phyloP scores from a whole-genome alignment of 1,139 yeast genomes.

The Lodderomyces elongisporus region DNA sequence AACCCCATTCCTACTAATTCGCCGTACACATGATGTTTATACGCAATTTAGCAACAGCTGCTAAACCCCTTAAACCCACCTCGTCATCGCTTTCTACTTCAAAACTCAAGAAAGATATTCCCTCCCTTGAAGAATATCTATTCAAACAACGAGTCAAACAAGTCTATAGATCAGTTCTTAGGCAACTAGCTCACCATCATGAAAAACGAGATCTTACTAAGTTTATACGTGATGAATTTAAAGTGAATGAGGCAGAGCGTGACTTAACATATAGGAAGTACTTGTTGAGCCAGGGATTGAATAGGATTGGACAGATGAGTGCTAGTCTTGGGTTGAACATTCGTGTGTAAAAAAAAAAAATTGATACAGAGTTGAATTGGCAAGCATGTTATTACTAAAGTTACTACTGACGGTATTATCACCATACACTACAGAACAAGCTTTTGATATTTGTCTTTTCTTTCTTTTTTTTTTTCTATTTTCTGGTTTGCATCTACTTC shows the following conservation, averaged over 20 bases:
- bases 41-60: too few relatives aligned
- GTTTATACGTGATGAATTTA: conserved; percentile 34
- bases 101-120: conserved; percentile 12
- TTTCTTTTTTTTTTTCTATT: too few relatives aligned
- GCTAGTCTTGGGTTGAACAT: conserved; percentile 19
- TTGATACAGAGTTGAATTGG: too few relatives aligned
- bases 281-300: conserved; percentile 32
- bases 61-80: too few relatives aligned
- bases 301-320: conserved; percentile 24
- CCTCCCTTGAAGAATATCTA: conserved; percentile 39
- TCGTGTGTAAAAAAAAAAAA: conserved; percentile 1
- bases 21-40: too few relatives aligned
- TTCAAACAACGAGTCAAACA: conserved; percentile 31
- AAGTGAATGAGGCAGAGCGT: conserved; percentile 19
- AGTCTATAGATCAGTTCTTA: conserved; percentile 30
- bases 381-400: too few relatives aligned
- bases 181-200: conserved; percentile 29
- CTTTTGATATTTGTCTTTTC: background rate
- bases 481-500: too few relatives aligned
- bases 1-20: too few relatives aligned
- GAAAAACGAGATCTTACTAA: conserved; percentile 32
- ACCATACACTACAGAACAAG: background rate
- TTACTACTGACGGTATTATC: too few relatives aligned
- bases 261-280: conserved; percentile 37
- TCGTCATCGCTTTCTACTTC: too few relatives aligned